Percentiles rank a stretch among this genome's conserved stretches.
Evolutionary conservation across 495 filamentous ascomycete genomes (phyloP).

Genomic region (Astrothelium macrocarpum): DNA sequence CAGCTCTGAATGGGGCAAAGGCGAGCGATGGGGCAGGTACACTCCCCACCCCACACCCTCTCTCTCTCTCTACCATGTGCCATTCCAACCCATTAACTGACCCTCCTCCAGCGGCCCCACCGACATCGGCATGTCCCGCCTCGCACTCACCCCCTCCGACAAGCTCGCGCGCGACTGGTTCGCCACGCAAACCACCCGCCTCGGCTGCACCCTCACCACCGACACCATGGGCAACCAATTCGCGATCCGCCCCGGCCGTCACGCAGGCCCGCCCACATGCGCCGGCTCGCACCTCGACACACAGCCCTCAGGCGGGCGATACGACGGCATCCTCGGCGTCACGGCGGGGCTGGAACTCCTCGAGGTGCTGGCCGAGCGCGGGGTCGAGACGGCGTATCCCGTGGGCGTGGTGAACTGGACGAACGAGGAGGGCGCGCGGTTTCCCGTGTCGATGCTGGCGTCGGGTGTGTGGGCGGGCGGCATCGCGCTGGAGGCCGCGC

Average conservation of each 20-base stretch:
- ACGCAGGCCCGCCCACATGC: slow-evolving; percentile 50
- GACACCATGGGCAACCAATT: slow-evolving; percentile 68
- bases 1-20: slow-evolving; percentile 58
- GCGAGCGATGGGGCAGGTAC: slow-evolving; percentile 56
- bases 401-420: slow-evolving; percentile 76
- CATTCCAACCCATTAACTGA: no score
- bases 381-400: slow-evolving; percentile 58
- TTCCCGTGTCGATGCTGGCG: slow-evolving; percentile 65
- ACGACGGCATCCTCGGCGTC: slow-evolving; percentile 70
- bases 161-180: slow-evolving; percentile 70
- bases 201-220: slow-evolving; percentile 53
- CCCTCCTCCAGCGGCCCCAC: slow-evolving; percentile 37
- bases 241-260: slow-evolving; percentile 53
- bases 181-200: slow-evolving; percentile 48
- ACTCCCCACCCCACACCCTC: slow-evolving; percentile 21
- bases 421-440: slow-evolving; percentile 75
- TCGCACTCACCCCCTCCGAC: slow-evolving; percentile 61
- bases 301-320: slow-evolving; percentile 64
- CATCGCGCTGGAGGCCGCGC: slow-evolving; percentile 53
- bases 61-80: slow-evolving; percentile 6
- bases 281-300: slow-evolving; percentile 71
- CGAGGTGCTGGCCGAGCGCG: slow-evolving; percentile 55
- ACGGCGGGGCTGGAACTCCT: slow-evolving; percentile 63
- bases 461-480: slow-evolving; percentile 70
- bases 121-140: slow-evolving; percentile 57